Evolutionary conservation across 495 filamentous ascomycete species (phyloP).

Genomic region (Aspergillus sparsus): DNA sequence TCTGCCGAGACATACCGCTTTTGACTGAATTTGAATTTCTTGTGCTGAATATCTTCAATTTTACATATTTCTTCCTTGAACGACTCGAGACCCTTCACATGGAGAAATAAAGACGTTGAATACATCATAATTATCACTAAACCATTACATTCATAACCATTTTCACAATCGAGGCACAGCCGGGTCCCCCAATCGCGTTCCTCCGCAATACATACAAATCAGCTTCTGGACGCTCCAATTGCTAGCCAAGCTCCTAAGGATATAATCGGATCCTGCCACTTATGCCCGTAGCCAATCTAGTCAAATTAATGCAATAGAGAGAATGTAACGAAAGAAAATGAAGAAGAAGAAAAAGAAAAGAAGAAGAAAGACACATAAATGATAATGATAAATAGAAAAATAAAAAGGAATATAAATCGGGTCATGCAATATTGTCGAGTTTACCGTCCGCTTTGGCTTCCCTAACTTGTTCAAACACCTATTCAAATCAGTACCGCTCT

Average conservation of each 20-base stretch:
- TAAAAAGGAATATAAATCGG: conserved; percentile 14
- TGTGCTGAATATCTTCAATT: neutral
- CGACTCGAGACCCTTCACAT: no score
- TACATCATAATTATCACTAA: conserved; percentile 21
- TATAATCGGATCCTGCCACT: conserved; percentile 34
- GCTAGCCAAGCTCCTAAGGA: conserved; percentile 25
- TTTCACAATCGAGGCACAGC: conserved; percentile 25
- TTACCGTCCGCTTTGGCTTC: conserved; percentile 74
- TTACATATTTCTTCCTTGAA: neutral
- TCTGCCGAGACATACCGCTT: conserved; percentile 14
- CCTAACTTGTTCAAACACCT: conserved; percentile 94
- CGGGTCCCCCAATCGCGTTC: conserved; percentile 22
- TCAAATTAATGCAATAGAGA: conserved; percentile 36
- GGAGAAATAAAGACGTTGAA: neutral
- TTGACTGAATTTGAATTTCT: no score
- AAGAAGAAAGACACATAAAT: conserved; percentile 17
- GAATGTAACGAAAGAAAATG: conserved; percentile 28
- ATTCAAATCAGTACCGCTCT: conserved; percentile 25
- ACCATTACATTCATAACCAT: conserved; percentile 27
- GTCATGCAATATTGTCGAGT: conserved; percentile 45
- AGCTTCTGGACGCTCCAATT: conserved; percentile 25
- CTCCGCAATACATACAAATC: conserved; percentile 25
- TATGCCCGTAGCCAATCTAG: conserved; percentile 34
- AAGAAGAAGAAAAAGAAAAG: conserved; percentile 21
- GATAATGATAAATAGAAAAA: conserved; percentile 14